phyloP scores from a whole-genome alignment of 2,329 filamentous ascomycete species.

The Ceratocystis lukuohia region DNA sequence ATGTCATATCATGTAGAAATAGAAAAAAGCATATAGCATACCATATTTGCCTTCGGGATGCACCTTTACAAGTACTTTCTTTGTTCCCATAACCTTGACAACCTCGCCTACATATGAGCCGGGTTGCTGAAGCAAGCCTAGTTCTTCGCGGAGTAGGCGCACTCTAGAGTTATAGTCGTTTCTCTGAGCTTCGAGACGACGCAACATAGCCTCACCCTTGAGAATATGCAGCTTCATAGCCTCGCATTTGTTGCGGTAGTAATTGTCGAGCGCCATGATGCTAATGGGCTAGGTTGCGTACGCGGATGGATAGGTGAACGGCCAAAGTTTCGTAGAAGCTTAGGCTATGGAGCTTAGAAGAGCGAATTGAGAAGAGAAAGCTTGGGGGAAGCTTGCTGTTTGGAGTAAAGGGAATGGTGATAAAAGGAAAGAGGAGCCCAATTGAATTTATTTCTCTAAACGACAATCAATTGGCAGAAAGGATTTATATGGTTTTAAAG shows the following conservation, averaged over 20 bases:
- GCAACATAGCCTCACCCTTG: constrained; percentile 89
- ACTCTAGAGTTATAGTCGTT: constrained; percentile 99
- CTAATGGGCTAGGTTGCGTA: background rate
- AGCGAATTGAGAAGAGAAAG: background rate
- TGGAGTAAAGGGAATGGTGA: too few relatives aligned
- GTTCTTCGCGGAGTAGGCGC: constrained; percentile 83
- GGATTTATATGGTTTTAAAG: background rate
- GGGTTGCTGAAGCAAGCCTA: constrained; percentile 89
- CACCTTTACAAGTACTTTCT: constrained; percentile 97
- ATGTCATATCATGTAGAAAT: background rate
- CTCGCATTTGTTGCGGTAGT: constrained; percentile 99
- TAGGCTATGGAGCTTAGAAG: background rate
- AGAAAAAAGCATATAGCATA: constrained; percentile 32
- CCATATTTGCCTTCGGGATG: constrained; percentile 99
- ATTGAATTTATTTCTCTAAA: background rate
- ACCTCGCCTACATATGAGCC: constrained; percentile 98
- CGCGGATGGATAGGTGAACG: background rate
- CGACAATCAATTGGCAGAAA: background rate
- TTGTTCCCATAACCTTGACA: constrained; percentile 99
- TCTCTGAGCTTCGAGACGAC: constrained; percentile 88
- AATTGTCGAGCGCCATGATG: constrained; percentile 95
- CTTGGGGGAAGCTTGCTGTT: background rate
- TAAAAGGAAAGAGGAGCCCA: background rate
- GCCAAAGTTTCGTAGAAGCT: background rate
- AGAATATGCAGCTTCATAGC: constrained; percentile 99